Evolutionary conservation across 1,284 basidiomycete species (phyloP).

Genomic region (Anthracocystis setariae): DNA sequence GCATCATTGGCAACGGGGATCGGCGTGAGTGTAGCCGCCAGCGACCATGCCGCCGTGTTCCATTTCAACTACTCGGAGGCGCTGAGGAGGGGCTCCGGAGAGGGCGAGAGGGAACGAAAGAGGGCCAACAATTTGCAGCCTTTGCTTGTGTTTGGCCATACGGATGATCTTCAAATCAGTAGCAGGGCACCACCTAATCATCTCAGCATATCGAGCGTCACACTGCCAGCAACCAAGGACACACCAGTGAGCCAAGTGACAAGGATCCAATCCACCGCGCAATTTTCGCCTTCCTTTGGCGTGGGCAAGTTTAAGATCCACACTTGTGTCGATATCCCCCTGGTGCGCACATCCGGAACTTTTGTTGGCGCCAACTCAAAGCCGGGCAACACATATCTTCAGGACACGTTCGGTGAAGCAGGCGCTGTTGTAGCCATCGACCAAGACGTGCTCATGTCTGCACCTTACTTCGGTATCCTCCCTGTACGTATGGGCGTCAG

Average conservation of each 20-base stretch:
- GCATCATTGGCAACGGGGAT: conserved; percentile 11
- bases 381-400: conserved; percentile 1
- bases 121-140: conserved; percentile 27
- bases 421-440: conserved; percentile 21
- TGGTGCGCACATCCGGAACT: conserved; percentile 8
- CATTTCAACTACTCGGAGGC: conserved; percentile 21
- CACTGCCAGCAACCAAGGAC: neutral
- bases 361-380: conserved; percentile 3
- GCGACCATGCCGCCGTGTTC: conserved; percentile 35
- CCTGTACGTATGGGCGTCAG: conserved; percentile 38
- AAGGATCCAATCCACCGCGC: conserved; percentile 21
- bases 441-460: conserved; percentile 5
- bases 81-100: conserved; percentile 10
- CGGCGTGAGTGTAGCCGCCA: conserved; percentile 14
- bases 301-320: conserved; percentile 28
- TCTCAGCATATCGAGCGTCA: conserved; percentile 11
- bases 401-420: conserved; percentile 12
- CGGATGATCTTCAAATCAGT: conserved; percentile 24
- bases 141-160: conserved; percentile 36
- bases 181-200: conserved; percentile 17
- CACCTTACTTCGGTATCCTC: conserved; percentile 4
- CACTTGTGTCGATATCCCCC: conserved; percentile 34
- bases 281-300: conserved; percentile 33
- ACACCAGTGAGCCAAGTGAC: conserved; percentile 8
- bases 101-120: neutral